phyloP scores from a whole-genome alignment of 768 basidiomycete genomes.

The Leucosporidium creatinivorum region DNA sequence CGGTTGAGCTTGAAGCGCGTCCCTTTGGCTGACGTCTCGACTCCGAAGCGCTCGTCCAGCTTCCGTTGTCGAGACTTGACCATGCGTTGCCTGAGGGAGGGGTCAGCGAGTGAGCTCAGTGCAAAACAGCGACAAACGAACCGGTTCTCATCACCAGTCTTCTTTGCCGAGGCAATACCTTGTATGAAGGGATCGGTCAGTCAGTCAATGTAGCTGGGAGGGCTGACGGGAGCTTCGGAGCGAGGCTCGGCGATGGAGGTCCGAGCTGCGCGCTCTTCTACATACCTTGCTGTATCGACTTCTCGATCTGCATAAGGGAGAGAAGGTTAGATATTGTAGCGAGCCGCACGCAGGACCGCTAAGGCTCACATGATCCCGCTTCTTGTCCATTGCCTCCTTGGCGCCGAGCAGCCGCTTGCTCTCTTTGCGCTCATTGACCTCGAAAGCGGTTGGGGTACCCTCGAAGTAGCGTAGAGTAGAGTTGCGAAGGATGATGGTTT shows the following conservation, averaged over 20 bases:
- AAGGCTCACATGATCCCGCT: constrained; percentile 43
- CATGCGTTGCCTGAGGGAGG: constrained; percentile 39
- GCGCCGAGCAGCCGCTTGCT: constrained; percentile 45
- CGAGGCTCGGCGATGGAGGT: too few relatives aligned
- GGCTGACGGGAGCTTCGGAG: too few relatives aligned
- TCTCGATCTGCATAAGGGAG: constrained; percentile 43
- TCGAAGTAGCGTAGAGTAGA: constrained; percentile 52
- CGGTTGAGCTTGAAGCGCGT: constrained; percentile 55
- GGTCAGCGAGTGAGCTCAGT: neutral
- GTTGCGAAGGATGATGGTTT: constrained; percentile 56
- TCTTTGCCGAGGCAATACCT: constrained; percentile 50
- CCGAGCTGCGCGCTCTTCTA: too few relatives aligned
- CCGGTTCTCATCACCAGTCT: constrained; percentile 59
- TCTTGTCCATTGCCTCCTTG: constrained; percentile 46
- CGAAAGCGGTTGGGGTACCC: constrained; percentile 43
- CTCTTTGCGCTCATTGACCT: constrained; percentile 47
- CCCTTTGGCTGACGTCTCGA: constrained; percentile 47
- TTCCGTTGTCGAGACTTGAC: constrained; percentile 59
- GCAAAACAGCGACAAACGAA: constrained; percentile 1
- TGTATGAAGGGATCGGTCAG: too few relatives aligned
- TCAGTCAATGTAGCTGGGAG: too few relatives aligned
- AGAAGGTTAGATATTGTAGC: neutral
- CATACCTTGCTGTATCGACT: constrained; percentile 54
- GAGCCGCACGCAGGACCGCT: too few relatives aligned
- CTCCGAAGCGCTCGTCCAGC: constrained; percentile 45